Evolutionary conservation across 306 rosid species (phyloP), one percentile per base, ranked within the genome.

Genomic region (Trichosanthes truncata): DNA sequence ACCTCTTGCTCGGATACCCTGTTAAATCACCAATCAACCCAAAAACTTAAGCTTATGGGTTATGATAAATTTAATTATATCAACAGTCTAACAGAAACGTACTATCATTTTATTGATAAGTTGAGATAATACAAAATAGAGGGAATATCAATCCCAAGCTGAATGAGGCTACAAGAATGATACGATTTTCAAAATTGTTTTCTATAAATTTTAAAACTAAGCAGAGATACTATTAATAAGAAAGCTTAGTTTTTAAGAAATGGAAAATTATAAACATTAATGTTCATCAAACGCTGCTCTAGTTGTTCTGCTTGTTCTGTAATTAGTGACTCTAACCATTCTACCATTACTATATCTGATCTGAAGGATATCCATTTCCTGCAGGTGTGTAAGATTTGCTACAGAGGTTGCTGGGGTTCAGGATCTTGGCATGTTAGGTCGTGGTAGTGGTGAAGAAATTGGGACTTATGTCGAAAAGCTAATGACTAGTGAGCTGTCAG

Each of bases 401-500:
- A 79, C 98, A 69, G 97, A 96, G 92, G 92, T 96, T 88, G 99
- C 97, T 48, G 98, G 98, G 79, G 97, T 95, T 89, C 91, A 93
- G 85, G 99, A 95, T 87, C 99, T 95, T 83, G 96, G 99, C 82
- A 93, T 95, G 89, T 86, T 95, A 85, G 98, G 99, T 80, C 98
- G 99, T 85, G 99, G 98, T 68, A 96, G 99, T 43, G 98, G 99
- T 76, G 99, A 96, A 88, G 97, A 96, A 91, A 96, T 96, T 83
- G 99, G 97, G 81, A 96, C 99, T 9, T 96, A 96, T 26, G 99
- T 96, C 60, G 99, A 91, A 84, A 93, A 93, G 72, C 96, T 96
- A 11, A 90, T 96, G 98, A 89, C 94, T 36, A 96, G 98, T 90
- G 99, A 96, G 84, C 99, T 96, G 74, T 96, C 97, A 21, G 99